Percentiles rank a stretch among this genome's conserved stretches.
Evolutionary conservation across 257 asterid genomes (phyloP).

Genomic region (Agastache rugosa): DNA sequence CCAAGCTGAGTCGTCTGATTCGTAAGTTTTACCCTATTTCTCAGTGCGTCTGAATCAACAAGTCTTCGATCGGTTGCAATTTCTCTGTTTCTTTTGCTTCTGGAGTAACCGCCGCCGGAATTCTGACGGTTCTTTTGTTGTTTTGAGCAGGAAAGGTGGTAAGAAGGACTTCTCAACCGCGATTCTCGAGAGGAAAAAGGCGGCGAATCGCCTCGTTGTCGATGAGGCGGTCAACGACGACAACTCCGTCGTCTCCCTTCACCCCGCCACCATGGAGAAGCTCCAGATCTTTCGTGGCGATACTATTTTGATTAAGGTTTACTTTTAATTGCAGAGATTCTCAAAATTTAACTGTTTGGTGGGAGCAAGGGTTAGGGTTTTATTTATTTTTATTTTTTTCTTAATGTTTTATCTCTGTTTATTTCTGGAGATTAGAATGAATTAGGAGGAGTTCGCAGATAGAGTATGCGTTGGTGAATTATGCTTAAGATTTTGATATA

Average conservation of each 20-base stretch:
- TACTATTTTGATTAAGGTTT: constrained; percentile 76
- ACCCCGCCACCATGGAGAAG: constrained; percentile 87
- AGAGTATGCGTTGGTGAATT: constrained; percentile 3
- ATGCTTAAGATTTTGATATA: constrained; percentile 12
- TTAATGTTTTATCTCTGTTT: not conserved
- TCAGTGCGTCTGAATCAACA: not conserved
- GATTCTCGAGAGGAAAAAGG: constrained; percentile 87
- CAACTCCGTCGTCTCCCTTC: constrained; percentile 78
- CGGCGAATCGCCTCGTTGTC: constrained; percentile 78
- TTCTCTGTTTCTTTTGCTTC: not conserved
- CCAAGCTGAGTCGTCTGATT: constrained; percentile 80
- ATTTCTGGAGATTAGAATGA: not conserved
- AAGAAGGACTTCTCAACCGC: constrained; percentile 89
- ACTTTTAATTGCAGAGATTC: not conserved
- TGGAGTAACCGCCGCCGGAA: constrained; percentile 24
- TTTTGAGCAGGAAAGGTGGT: constrained; percentile 56
- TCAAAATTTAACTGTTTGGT: not conserved
- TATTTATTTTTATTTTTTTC: not conserved
- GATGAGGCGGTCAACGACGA: constrained; percentile 94
- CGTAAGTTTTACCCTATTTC: constrained; percentile 55
- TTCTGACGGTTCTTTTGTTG: constrained; percentile 17
- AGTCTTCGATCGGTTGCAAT: not conserved
- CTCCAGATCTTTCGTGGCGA: constrained; percentile 90
- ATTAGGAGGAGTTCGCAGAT: not conserved
- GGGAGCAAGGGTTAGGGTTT: constrained; percentile 34